phyloP scores from a whole-genome alignment of 176 grass and related monocot genomes.

The Paspalum notatum region DNA sequence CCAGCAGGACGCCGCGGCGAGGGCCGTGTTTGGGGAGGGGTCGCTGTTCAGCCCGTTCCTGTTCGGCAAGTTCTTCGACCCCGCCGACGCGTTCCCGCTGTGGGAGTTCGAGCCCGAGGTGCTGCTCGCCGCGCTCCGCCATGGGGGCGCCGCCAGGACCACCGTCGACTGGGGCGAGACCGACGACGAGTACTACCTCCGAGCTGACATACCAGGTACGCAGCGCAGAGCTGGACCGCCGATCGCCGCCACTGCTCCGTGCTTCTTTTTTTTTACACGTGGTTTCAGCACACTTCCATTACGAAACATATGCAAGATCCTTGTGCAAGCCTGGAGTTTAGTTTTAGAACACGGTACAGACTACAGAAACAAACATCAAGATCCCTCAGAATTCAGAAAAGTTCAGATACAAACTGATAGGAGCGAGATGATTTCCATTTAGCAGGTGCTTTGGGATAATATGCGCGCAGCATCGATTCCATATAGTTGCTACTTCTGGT shows the following conservation, averaged over 20 bases:
- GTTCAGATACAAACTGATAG: not conserved
- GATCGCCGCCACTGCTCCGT: not conserved
- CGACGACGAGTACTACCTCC: conserved; percentile 61
- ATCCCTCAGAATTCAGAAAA: not conserved
- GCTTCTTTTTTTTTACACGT: not conserved
- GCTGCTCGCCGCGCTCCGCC: conserved; percentile 59
- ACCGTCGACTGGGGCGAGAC: conserved; percentile 74
- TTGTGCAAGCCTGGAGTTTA: not conserved
- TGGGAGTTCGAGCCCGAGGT: conserved; percentile 88
- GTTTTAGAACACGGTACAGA: not conserved
- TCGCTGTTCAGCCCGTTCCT: conserved; percentile 82
- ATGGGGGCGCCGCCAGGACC: conserved; percentile 36
- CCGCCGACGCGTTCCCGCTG: conserved; percentile 87
- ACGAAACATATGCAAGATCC: not conserved
- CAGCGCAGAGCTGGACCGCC: not conserved
- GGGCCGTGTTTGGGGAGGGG: conserved; percentile 75
- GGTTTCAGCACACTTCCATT: not conserved
- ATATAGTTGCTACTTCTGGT: not conserved
- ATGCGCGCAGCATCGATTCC: not conserved
- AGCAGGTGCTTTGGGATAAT: not conserved
- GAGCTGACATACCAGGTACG: conserved; percentile 72
- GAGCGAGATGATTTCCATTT: conserved; percentile 1
- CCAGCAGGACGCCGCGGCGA: conserved; percentile 41
- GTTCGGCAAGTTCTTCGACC: conserved; percentile 97
- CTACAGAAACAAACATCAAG: not conserved